Percentiles rank a stretch among this genome's conserved stretches.
Conservation (phyloP, 2,329 filamentous ascomycete genomes). For the Trichophyton rubrum region DNA sequence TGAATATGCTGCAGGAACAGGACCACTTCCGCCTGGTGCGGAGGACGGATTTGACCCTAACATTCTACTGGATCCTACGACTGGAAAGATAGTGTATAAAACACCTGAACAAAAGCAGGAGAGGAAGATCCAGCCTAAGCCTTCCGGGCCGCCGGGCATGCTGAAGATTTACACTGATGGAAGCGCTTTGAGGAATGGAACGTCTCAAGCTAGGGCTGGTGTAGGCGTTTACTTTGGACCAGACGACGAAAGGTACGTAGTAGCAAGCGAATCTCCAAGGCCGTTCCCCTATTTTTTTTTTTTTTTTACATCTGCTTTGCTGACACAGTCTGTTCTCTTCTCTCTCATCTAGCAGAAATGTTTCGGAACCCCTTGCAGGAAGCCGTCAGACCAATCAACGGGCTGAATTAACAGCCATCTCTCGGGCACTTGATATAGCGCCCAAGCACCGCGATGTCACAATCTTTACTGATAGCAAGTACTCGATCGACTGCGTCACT, state of each 20-base stretch:
- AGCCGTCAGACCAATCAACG: conserved; percentile 82
- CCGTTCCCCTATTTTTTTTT: conserved; percentile 1
- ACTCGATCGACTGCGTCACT: conserved; percentile 79
- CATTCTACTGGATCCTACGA: conserved; percentile 41
- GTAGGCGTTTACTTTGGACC: conserved; percentile 55
- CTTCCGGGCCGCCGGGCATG: conserved; percentile 36
- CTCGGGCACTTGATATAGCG: conserved; percentile 66
- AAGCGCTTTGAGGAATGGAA: conserved; percentile 48
- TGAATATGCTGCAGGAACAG: conserved; percentile 41
- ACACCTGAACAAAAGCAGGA: conserved; percentile 37
- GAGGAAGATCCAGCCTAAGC: conserved; percentile 33
- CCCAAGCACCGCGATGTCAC: conserved; percentile 55
- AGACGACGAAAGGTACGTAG: conserved; percentile 41
- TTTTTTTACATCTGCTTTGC: conserved; percentile 11
- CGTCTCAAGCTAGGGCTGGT: conserved; percentile 43
- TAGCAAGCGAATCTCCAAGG: conserved; percentile 6
- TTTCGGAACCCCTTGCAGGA: conserved; percentile 65
- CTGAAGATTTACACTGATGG: conserved; percentile 53
- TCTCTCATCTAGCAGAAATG: conserved; percentile 39
- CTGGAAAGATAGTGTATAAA: conserved; percentile 45
- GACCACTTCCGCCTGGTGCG: conserved; percentile 42
- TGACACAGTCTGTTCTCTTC: conserved; percentile 16
- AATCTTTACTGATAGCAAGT: conserved; percentile 81
- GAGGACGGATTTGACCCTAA: conserved; percentile 52
- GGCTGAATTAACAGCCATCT: conserved; percentile 82